Conservation (phyloP, 352 stramenopile genomes). For the Aphanomyces cochlioides region DNA sequence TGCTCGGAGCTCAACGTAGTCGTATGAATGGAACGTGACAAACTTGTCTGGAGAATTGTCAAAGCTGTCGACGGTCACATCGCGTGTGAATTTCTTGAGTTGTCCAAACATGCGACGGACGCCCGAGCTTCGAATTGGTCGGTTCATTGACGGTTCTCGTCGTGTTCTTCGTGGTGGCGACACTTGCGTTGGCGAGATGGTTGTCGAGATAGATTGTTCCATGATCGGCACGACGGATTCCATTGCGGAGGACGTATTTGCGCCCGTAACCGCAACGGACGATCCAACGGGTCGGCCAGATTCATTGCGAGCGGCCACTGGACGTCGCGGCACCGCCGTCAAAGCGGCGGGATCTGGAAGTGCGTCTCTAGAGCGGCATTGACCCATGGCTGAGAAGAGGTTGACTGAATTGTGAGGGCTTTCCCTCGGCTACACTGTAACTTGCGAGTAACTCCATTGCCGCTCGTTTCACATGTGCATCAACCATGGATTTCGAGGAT, state of each 20-base stretch:
- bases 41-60: slow-evolving; percentile 18
- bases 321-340: no score
- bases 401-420: slow-evolving; percentile 8
- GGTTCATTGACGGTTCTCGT: slow-evolving; percentile 5
- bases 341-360: not conserved
- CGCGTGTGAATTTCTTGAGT: slow-evolving; percentile 9
- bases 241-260: no score
- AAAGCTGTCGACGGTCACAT: not conserved
- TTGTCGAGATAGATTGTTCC: not conserved
- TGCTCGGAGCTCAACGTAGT: slow-evolving; percentile 17
- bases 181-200: not conserved
- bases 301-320: no score
- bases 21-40: slow-evolving; percentile 25
- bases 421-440: not conserved
- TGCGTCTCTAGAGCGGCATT: not conserved
- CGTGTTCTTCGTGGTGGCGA: not conserved
- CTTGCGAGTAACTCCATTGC: slow-evolving; percentile 3
- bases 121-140: not conserved
- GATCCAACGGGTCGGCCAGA: not conserved
- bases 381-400: slow-evolving; percentile 5
- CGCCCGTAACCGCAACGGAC: not conserved
- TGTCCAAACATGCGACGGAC: slow-evolving; percentile 20
- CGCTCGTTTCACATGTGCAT: not conserved
- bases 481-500: not conserved
- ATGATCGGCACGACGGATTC: not conserved